Percentiles rank a stretch among this genome's conserved stretches.
phyloP scores from a whole-genome alignment of 2,329 filamentous ascomycete genomes.

The Trichoderma breve region DNA sequence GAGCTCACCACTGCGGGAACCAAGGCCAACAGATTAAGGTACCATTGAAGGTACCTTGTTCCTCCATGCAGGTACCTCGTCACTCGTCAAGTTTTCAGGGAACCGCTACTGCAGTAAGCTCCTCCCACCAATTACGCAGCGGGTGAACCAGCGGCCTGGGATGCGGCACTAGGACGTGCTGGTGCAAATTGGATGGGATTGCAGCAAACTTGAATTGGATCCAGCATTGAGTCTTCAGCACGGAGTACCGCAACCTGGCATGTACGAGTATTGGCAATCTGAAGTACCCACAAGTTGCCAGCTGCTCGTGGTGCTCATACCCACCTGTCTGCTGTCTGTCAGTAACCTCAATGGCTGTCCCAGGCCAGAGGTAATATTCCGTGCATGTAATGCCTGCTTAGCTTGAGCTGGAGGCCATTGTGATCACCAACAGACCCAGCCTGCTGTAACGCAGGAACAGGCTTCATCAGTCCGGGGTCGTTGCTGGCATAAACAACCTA shows the following conservation, averaged over 20 bases:
- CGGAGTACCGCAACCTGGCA: not conserved
- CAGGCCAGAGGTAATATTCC: not conserved
- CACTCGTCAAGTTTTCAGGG: not conserved
- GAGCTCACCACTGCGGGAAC: not conserved
- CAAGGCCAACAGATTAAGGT: not conserved
- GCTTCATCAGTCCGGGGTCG: constrained; percentile 3
- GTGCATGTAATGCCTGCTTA: not conserved
- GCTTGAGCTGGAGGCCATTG: not conserved
- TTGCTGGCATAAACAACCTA: not conserved
- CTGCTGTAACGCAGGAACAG: constrained; percentile 9
- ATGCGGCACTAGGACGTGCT: not conserved
- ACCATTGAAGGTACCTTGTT: not conserved
- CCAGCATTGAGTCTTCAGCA: not conserved
- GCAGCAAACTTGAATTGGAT: not conserved
- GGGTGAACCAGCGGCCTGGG: not conserved
- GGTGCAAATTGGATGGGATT: not conserved
- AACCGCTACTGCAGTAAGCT: not conserved
- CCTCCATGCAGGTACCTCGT: not conserved
- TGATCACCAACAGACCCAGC: not conserved
- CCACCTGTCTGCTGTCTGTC: not conserved
- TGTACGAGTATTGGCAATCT: not conserved
- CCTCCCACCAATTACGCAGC: not conserved
- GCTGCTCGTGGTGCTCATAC: not conserved
- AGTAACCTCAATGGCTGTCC: not conserved
- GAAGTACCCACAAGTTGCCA: not conserved